phyloP scores from a whole-genome alignment of 1,284 basidiomycete species.

The Erythrobasidium hasegawianum region DNA sequence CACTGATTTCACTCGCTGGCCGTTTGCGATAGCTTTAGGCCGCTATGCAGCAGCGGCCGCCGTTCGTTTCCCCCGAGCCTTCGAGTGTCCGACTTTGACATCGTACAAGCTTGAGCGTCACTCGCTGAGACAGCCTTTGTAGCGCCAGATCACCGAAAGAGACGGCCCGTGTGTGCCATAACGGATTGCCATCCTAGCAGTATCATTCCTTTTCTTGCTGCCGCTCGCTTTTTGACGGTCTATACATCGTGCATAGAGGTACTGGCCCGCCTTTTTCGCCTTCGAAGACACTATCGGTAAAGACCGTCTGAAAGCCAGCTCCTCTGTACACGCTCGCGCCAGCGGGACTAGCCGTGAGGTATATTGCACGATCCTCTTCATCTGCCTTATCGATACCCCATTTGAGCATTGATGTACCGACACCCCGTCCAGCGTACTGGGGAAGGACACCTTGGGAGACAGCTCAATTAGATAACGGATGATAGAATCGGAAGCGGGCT shows the following conservation, averaged over 20 bases:
- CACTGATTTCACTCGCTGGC: too few relatives aligned
- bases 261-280: constrained; percentile 19
- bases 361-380: constrained; percentile 15
- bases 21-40: too few relatives aligned
- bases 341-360: constrained; percentile 13
- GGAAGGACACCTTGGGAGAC: constrained; percentile 14
- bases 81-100: too few relatives aligned
- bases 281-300: not conserved
- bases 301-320: constrained; percentile 11
- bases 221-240: constrained; percentile 8
- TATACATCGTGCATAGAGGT: constrained; percentile 5
- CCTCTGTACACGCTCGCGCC: constrained; percentile 6
- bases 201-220: not conserved
- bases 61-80: too few relatives aligned
- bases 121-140: too few relatives aligned
- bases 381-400: constrained; percentile 24
- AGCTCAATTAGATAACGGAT: too few relatives aligned
- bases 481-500: too few relatives aligned
- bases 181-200: too few relatives aligned
- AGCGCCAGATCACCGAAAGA: too few relatives aligned
- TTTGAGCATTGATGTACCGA: constrained; percentile 6
- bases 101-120: too few relatives aligned
- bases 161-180: too few relatives aligned
- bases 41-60: too few relatives aligned
- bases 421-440: not conserved